Percentiles rank a stretch among this genome's conserved stretches.
Conservation (phyloP, 108 stramenopile genomes). For the Nitzschia inconspicua region DNA sequence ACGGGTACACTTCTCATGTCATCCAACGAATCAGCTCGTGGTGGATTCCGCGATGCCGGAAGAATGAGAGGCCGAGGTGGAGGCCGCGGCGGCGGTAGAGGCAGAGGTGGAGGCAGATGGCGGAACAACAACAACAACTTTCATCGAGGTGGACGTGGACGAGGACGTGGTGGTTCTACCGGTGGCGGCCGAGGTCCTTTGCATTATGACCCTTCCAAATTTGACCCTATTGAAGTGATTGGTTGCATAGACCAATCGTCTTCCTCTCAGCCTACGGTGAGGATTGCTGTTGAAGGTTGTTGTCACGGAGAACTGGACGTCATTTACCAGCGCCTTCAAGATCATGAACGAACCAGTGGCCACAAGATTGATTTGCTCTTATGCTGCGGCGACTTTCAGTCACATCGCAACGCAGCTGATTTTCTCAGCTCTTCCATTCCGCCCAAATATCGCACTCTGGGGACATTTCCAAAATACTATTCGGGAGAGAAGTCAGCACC, state of each 20-base stretch:
- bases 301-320: slow-evolving; percentile 96
- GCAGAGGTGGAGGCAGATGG: slow-evolving; percentile 5
- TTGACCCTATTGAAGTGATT: slow-evolving; percentile 27
- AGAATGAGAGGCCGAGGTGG: not conserved
- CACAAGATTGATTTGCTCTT: slow-evolving; percentile 84
- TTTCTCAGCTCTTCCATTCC: slow-evolving; percentile 86
- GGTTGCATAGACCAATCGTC: slow-evolving; percentile 27
- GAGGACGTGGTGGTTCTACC: not conserved
- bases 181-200: slow-evolving; percentile 13
- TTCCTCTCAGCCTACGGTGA: slow-evolving; percentile 31
- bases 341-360: slow-evolving; percentile 36
- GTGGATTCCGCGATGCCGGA: too few relatives aligned
- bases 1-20: too few relatives aligned
- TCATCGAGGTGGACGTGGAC: slow-evolving; percentile 7
- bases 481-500: slow-evolving; percentile 86
- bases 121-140: not conserved
- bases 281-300: slow-evolving; percentile 96
- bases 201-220: slow-evolving; percentile 2
- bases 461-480: slow-evolving; percentile 91
- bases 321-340: slow-evolving; percentile 83
- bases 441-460: slow-evolving; percentile 86
- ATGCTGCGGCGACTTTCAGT: slow-evolving; percentile 99
- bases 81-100: not conserved
- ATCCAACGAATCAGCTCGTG: too few relatives aligned
- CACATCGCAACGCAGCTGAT: slow-evolving; percentile 84